Evolutionary conservation across 1,284 basidiomycete genomes (phyloP).

Genomic region (Ceratobasidium sp.): DNA sequence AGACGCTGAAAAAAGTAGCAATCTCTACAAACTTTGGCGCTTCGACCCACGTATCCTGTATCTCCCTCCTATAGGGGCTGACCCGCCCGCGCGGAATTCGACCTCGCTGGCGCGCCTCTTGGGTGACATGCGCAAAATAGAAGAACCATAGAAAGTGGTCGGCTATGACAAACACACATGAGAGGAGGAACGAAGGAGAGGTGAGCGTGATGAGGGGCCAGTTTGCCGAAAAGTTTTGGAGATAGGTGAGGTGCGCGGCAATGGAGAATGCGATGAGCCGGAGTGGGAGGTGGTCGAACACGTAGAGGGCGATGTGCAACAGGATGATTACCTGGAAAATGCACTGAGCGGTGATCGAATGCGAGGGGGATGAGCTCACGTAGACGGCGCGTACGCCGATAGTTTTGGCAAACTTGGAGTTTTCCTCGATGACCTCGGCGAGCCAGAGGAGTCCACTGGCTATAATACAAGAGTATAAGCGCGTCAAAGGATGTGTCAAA

Average conservation of each 20-base stretch:
- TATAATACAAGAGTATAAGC: conserved; percentile 55
- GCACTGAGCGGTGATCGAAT: conserved; percentile 20
- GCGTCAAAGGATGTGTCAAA: background rate
- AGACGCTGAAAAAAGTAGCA: conserved; percentile 90
- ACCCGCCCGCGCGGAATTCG: conserved; percentile 44
- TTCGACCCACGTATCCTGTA: conserved; percentile 42
- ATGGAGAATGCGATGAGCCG: conserved; percentile 80
- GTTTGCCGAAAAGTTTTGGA: conserved; percentile 85
- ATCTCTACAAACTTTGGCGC: conserved; percentile 76
- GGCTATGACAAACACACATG: conserved; percentile 81
- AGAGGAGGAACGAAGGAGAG: conserved; percentile 82
- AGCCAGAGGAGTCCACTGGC: conserved; percentile 93
- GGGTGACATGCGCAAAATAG: conserved; percentile 78
- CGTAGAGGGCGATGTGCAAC: conserved; percentile 80
- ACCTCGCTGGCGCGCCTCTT: conserved; percentile 62
- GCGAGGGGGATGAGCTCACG: conserved; percentile 63
- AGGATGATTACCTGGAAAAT: conserved; percentile 74
- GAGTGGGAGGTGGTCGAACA: conserved; percentile 82
- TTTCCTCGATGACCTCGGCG: conserved; percentile 94
- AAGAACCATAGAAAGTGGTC: conserved; percentile 97
- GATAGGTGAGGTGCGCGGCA: conserved; percentile 84
- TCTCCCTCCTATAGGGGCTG: conserved; percentile 35
- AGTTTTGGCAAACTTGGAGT: conserved; percentile 80
- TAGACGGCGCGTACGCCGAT: conserved; percentile 86
- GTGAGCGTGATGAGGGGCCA: conserved; percentile 94